Conservation (phyloP, 257 asterid species). For the Solanum appendiculatum region DNA sequence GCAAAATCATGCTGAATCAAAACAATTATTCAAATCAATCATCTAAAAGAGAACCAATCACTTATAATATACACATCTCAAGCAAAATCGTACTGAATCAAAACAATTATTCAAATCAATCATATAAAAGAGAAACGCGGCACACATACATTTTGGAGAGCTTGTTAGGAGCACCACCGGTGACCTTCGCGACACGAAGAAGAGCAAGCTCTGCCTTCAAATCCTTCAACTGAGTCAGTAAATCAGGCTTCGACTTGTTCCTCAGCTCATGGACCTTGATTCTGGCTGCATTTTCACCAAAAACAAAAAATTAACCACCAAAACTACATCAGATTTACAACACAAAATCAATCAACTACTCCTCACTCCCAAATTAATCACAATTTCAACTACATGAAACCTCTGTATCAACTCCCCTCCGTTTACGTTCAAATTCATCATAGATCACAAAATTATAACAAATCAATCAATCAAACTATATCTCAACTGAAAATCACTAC, state of each 20-base stretch:
- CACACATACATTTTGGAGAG: slow-evolving; percentile 29
- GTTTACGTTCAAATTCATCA: not conserved
- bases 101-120: not conserved
- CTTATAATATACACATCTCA: not conserved
- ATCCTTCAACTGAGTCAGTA: slow-evolving; percentile 40
- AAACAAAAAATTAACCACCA: not conserved
- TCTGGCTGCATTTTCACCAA: slow-evolving; percentile 28
- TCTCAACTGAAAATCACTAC: not conserved
- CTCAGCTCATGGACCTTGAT: slow-evolving; percentile 64
- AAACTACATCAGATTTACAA: not conserved
- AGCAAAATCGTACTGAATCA: not conserved
- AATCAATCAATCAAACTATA: not conserved
- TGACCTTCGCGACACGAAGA: slow-evolving; percentile 53
- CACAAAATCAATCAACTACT: not conserved
- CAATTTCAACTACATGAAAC: not conserved
- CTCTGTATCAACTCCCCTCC: not conserved
- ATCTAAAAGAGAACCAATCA: not conserved
- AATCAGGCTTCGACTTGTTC: slow-evolving; percentile 41
- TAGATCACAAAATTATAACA: not conserved
- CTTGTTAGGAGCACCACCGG: slow-evolving; percentile 66
- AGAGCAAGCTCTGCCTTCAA: slow-evolving; percentile 46
- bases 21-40: not conserved
- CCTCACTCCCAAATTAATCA: not conserved
- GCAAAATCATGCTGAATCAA: not conserved
- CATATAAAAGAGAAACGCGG: not conserved